Conservation (phyloP, 345 rosid genomes). For the Lagerstroemia speciosa region DNA sequence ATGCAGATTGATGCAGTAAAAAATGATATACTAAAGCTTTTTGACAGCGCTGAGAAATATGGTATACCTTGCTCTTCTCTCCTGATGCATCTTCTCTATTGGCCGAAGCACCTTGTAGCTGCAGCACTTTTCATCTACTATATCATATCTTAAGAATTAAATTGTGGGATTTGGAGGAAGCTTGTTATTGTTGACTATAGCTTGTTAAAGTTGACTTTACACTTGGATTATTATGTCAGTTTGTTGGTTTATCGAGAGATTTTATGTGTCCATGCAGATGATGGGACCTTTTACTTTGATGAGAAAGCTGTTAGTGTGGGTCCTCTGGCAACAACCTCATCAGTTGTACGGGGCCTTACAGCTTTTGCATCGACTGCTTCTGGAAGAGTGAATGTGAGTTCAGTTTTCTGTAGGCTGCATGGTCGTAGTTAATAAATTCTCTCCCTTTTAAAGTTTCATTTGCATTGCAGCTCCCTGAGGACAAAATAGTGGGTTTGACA, state of each 20-base stretch:
- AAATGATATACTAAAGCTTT: constrained; percentile 69
- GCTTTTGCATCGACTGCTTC: constrained; percentile 56
- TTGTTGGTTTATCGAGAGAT: background rate
- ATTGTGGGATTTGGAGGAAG: background rate
- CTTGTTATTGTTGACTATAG: background rate
- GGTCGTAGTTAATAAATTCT: constrained; percentile 6
- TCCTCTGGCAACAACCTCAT: constrained; percentile 69
- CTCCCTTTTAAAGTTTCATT: constrained; percentile 10
- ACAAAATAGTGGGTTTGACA: constrained; percentile 72
- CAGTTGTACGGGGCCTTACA: constrained; percentile 74
- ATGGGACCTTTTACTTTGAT: constrained; percentile 76
- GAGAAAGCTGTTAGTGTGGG: constrained; percentile 54
- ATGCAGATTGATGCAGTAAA: constrained; percentile 59
- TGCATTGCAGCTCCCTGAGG: constrained; percentile 64
- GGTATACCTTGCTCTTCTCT: constrained; percentile 33
- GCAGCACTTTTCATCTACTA: background rate
- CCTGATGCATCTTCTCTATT: background rate
- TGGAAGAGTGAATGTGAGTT: constrained; percentile 52
- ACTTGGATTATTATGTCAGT: background rate
- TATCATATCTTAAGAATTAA: background rate
- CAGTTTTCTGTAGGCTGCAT: constrained; percentile 3
- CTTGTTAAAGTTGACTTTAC: background rate
- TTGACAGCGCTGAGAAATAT: constrained; percentile 73
- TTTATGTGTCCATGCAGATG: constrained; percentile 36
- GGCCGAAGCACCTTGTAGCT: background rate